Percentiles rank a stretch among this genome's conserved stretches.
Evolutionary conservation across 495 filamentous ascomycete genomes (phyloP).

Genomic region (Terfezia claveryi): DNA sequence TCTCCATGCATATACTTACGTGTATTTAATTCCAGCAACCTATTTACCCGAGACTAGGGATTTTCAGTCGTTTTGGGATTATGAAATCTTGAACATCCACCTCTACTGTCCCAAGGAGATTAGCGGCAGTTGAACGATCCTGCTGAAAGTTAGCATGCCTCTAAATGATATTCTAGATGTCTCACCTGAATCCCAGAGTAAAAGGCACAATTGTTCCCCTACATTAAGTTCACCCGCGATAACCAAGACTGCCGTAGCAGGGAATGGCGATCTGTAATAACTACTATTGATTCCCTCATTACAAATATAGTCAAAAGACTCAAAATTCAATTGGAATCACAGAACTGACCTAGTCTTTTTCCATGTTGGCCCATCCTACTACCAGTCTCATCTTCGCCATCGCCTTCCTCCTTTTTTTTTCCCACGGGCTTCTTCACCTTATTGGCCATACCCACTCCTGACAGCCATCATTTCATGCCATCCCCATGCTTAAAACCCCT

Average conservation of each 20-base stretch:
- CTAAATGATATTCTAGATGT: background rate
- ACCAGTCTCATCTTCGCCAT: constrained; percentile 22
- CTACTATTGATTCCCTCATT: constrained; percentile 24
- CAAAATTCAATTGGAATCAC: background rate
- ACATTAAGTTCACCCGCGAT: constrained; percentile 48
- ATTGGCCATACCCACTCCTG: background rate
- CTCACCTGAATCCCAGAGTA: constrained; percentile 36
- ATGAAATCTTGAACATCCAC: constrained; percentile 10
- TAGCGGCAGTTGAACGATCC: constrained; percentile 43
- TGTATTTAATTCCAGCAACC: constrained; percentile 34
- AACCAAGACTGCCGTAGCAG: too few species aligned
- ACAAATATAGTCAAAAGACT: too few species aligned
- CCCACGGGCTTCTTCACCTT: constrained; percentile 7
- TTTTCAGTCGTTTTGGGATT: constrained; percentile 19
- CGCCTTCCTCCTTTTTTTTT: background rate
- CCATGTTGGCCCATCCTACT: constrained; percentile 56
- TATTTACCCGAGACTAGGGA: constrained; percentile 36
- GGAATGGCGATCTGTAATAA: constrained; percentile 37
- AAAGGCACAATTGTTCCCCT: constrained; percentile 40
- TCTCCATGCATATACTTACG: constrained; percentile 44
- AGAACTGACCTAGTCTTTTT: constrained; percentile 18
- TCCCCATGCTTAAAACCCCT: constrained; percentile 50
- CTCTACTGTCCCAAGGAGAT: constrained; percentile 48
- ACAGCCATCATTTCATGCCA: constrained; percentile 5
- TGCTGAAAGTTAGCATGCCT: too few species aligned